Conservation (phyloP, 1,139 yeast species). For the Pichia sp. region DNA sequence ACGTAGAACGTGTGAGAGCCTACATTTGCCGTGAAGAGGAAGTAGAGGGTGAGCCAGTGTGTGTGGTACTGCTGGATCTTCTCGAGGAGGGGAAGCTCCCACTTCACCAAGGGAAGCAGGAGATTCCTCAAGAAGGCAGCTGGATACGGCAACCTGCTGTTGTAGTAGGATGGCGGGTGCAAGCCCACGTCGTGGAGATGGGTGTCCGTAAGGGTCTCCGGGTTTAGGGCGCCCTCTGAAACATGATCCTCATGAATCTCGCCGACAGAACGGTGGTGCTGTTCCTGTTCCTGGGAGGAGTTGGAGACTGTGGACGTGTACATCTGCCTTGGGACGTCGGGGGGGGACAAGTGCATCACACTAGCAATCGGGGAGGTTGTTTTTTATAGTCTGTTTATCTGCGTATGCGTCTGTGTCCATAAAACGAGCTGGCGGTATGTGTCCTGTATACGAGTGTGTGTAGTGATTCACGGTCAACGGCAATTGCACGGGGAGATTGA, state of each 20-base stretch:
- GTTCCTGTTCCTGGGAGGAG: background rate
- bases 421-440: too few relatives aligned
- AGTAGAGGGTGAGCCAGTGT: conserved; percentile 63
- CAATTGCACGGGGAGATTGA: too few relatives aligned
- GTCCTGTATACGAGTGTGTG: too few relatives aligned
- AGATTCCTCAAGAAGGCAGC: conserved; percentile 55
- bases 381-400: too few relatives aligned
- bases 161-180: conserved; percentile 62
- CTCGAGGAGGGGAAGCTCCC: conserved; percentile 64
- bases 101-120: conserved; percentile 56
- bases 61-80: conserved; percentile 53
- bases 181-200: conserved; percentile 47
- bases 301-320: background rate
- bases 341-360: background rate
- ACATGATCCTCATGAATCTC: too few relatives aligned
- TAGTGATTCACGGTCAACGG: too few relatives aligned
- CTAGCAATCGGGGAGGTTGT: background rate
- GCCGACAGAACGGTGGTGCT: too few relatives aligned
- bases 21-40: conserved; percentile 83
- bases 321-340: background rate
- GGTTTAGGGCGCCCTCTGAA: background rate
- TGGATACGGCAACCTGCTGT: conserved; percentile 50
- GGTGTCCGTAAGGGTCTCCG: conserved; percentile 11
- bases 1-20: conserved; percentile 95
- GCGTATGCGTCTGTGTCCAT: too few relatives aligned